Evolutionary conservation across 768 basidiomycete genomes (phyloP), one percentile per base, ranked within the genome.

Genomic region (Cystoderma amianthinum): DNA sequence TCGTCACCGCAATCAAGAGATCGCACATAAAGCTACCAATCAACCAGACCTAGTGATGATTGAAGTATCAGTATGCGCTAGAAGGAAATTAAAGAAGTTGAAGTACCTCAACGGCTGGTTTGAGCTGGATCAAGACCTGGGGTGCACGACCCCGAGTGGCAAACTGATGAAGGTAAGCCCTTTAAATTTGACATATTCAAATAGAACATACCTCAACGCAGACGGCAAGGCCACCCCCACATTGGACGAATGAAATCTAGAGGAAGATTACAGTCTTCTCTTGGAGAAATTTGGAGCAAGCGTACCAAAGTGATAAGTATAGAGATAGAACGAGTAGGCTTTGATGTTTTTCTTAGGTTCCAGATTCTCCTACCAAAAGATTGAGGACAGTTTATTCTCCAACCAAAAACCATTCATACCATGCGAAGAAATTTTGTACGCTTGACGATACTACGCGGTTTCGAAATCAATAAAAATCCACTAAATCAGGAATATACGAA

Each of bases 361-460:
- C 43, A 43, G 15, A 48, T 44, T 15, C 47, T 35, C 47, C 47
- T 48, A 21, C 28, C 13, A 19, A 3, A 22, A 3, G 12, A 28
- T 38, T 9, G 32, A 20, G 11, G 19, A 4, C 28, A 37, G 23
- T n/a, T 15, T n/a, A 20, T 39, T 13, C 16, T 20, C 15, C 34
- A 43, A 9, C 11, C 23, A 15, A 13, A 32, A 11, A 6, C 22
- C n/a, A 6, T 9, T 25, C 43, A 5, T 22, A 48, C 43, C 43
- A 44, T 11, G 47, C 43, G 37, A 44, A 48, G 24, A 44, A 48
- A 7, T 36, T 9, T 16, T 48, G 43, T 18, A 48, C 43, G 20
- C 36, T 39, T 28, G 18, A 36, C 33, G 36, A 39, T 3, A 18
- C 22, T 38, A 16, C 9, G 17, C 9, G 6, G n/a, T 21, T 17